Conservation (phyloP, 2,329 filamentous ascomycete genomes). For the Chaetomium olivaceum region DNA sequence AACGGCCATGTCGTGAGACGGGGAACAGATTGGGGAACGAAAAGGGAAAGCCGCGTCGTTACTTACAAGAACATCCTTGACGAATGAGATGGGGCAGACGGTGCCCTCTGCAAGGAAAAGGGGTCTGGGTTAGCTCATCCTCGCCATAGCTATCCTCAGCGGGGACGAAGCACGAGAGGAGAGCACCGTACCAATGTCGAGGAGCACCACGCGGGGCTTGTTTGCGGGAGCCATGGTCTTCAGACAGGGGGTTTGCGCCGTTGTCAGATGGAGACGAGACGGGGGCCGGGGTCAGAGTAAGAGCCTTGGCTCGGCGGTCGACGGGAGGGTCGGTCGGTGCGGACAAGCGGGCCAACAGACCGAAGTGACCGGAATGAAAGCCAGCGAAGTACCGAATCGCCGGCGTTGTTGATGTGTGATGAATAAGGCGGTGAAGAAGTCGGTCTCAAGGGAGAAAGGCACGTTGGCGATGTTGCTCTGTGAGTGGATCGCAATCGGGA, state of each 20-base stretch:
- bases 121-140: constrained; percentile 44
- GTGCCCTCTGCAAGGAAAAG: constrained; percentile 65
- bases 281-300: not conserved
- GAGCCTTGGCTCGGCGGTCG: not conserved
- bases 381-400: not conserved
- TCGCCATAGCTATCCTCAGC: not conserved
- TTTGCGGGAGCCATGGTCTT: constrained; percentile 40
- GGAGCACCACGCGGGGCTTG: constrained; percentile 48
- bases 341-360: constrained; percentile 13
- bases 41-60: constrained; percentile 19
- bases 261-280: not conserved
- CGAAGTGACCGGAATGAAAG: constrained; percentile 2
- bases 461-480: constrained; percentile 20
- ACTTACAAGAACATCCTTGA: constrained; percentile 79
- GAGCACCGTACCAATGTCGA: constrained; percentile 55
- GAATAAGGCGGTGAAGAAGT: constrained; percentile 20
- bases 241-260: constrained; percentile 1
- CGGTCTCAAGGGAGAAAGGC: constrained; percentile 8
- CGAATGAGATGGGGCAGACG: constrained; percentile 80
- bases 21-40: constrained; percentile 9
- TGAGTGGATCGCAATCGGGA: constrained; percentile 22
- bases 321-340: not conserved
- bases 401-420: not conserved
- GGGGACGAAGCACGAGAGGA: constrained; percentile 16
- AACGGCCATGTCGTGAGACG: constrained; percentile 8